Evolutionary conservation across 139 green algal genomes (phyloP), one percentile per base, ranked within the genome.

Genomic region (Coelastrella sp.): DNA sequence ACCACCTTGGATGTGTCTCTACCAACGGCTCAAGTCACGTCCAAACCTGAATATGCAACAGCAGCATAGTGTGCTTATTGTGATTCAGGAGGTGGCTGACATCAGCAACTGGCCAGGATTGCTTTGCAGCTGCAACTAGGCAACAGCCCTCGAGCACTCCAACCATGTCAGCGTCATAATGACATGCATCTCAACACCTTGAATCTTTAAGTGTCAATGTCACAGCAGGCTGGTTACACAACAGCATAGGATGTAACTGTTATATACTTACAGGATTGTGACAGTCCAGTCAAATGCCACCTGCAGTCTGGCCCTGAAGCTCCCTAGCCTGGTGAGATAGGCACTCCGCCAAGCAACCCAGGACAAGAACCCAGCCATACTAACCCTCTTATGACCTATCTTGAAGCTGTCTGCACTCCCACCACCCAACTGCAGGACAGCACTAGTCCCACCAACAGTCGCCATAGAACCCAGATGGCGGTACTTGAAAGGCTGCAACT

Each of bases 241-340:
- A n/a, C n/a, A n/a, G n/a, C n/a, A n/a, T n/a, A n/a, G n/a, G n/a
- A n/a, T n/a, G n/a, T n/a, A n/a, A n/a, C n/a, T n/a, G n/a, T n/a
- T n/a, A 8, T 6, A 5, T 25, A 96, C 73, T 81, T 21, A 93
- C 23, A 96, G 43, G 32, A 92, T 79, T 9, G 93, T 92, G 7
- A 91, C 86, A 7, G 86, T 89, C 92, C 92, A 95, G 84, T 95
- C 89, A 25, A 92, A 81, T 0, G 85, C 63, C 4, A 94, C 91
- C 21, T 91, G 88, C 35, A 96, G 23, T 0, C 93, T 76, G 48
- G 92, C 94, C 41, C 84, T 86, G 0, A 92, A 57, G 11, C 62
- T 91, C 76, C 94, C 94, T 40, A 98, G 88, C 3, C 93, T 83
- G 0, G 94, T 98, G 21, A 98, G 89, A 86, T 98, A 98, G 8